Conservation (phyloP, 2,329 filamentous ascomycete genomes). For the Akanthomyces muscarius region DNA sequence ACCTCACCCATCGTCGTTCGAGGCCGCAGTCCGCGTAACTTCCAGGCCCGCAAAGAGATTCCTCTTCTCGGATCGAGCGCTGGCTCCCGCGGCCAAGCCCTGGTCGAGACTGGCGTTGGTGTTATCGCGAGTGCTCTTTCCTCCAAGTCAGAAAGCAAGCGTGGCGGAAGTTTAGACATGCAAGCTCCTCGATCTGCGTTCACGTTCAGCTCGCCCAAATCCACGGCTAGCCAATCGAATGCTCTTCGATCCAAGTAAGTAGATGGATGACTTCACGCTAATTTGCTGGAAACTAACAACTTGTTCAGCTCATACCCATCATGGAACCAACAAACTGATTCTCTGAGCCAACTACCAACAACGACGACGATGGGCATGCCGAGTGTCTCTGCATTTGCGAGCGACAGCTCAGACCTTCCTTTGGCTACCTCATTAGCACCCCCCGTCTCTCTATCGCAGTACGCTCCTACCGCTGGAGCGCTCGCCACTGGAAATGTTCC, state of each 20-base stretch:
- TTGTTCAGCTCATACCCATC: conserved; percentile 51
- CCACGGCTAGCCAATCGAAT: conserved; percentile 49
- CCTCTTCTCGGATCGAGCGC: conserved; percentile 75
- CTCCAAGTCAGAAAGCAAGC: conserved; percentile 52
- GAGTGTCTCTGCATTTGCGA: conserved; percentile 42
- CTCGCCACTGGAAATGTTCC: conserved; percentile 46
- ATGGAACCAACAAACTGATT: conserved; percentile 38
- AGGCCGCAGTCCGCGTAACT: conserved; percentile 88
- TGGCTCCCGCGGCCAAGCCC: conserved; percentile 71
- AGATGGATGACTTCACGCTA: background rate
- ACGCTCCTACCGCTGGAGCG: conserved; percentile 15
- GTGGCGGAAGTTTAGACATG: conserved; percentile 46
- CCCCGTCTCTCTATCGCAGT: conserved; percentile 44
- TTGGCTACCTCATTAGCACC: conserved; percentile 50
- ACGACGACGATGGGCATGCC: conserved; percentile 50
- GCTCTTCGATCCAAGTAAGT: conserved; percentile 57
- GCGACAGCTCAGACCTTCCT: conserved; percentile 51
- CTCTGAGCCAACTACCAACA: conserved; percentile 42
- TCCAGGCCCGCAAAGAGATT: conserved; percentile 89
- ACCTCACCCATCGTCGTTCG: conserved; percentile 92
- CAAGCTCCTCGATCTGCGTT: conserved; percentile 55
- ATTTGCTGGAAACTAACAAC: conserved; percentile 25
- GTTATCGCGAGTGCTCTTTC: conserved; percentile 55
- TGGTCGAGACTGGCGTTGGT: conserved; percentile 59
- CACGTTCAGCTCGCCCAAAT: conserved; percentile 55